phyloP scores from a whole-genome alignment of 805 yeast species.

The Metschnikowia koreensis region DNA sequence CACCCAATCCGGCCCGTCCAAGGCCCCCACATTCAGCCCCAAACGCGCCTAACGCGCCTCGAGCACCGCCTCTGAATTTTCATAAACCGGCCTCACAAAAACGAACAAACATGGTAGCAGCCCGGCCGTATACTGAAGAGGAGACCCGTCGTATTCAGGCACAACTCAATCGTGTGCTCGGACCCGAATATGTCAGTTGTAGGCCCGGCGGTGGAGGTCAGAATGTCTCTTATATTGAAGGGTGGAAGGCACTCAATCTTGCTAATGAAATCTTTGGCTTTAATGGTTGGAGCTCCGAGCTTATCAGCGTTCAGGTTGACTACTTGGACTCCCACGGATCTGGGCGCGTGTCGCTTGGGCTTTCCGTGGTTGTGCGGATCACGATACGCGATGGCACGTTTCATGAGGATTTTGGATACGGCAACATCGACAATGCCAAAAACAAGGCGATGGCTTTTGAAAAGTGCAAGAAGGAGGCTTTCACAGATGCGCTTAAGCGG shows the following conservation, averaged over 20 bases:
- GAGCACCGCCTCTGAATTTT: slow-evolving; percentile 3
- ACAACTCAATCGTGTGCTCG: slow-evolving; percentile 44
- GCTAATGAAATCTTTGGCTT: slow-evolving; percentile 84
- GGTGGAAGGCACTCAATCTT: slow-evolving; percentile 77
- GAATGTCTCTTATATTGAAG: slow-evolving; percentile 72
- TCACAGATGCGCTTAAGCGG: slow-evolving; percentile 80
- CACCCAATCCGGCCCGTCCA: not conserved
- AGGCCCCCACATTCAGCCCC: not conserved
- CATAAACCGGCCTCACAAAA: slow-evolving; percentile 3
- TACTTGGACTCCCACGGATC: slow-evolving; percentile 60
- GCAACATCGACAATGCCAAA: slow-evolving; percentile 67
- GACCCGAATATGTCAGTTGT: slow-evolving; percentile 75
- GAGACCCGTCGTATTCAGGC: slow-evolving; percentile 37
- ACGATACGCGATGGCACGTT: slow-evolving; percentile 78
- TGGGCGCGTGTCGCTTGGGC: slow-evolving; percentile 57
- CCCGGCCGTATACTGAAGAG: slow-evolving; percentile 30
- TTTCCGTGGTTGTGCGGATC: slow-evolving; percentile 69
- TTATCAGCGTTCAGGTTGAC: slow-evolving; percentile 63
- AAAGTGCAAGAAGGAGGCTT: slow-evolving; percentile 80
- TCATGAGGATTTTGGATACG: slow-evolving; percentile 77
- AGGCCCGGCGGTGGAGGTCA: slow-evolving; percentile 74
- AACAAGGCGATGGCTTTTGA: slow-evolving; percentile 71
- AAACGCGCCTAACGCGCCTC: not conserved
- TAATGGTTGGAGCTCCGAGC: slow-evolving; percentile 79
- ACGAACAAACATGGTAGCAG: slow-evolving; percentile 6